Conservation (phyloP, 2,329 filamentous ascomycete species). For the Tolypocladium inflatum region DNA sequence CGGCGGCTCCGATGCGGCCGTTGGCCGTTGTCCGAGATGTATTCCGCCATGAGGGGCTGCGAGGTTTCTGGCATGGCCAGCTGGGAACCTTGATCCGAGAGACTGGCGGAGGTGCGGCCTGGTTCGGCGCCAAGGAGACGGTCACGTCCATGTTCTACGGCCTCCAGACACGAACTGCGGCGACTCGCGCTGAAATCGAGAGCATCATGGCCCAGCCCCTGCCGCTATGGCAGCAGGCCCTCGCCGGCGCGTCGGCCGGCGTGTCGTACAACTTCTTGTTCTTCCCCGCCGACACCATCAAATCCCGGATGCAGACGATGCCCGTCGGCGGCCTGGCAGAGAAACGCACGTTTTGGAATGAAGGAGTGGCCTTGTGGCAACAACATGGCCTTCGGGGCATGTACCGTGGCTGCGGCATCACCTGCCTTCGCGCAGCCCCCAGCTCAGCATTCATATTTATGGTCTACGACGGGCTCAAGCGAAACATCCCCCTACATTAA, state of each 20-base stretch:
- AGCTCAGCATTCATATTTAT: constrained; percentile 99
- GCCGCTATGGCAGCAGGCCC: constrained; percentile 77
- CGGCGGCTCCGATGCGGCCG: constrained; percentile 47
- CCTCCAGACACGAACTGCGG: constrained; percentile 34
- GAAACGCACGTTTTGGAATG: constrained; percentile 60
- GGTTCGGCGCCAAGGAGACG: constrained; percentile 89
- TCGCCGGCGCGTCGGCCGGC: constrained; percentile 79
- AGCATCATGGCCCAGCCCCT: constrained; percentile 42
- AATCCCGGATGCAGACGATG: constrained; percentile 91
- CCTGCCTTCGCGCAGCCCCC: constrained; percentile 75
- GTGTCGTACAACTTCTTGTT: constrained; percentile 96
- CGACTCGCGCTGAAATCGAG: constrained; percentile 29
- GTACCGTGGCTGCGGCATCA: constrained; percentile 93
- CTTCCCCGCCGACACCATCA: constrained; percentile 95
- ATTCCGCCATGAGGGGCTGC: constrained; percentile 71
- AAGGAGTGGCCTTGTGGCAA: constrained; percentile 66
- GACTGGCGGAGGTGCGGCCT: constrained; percentile 84
- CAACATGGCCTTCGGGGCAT: constrained; percentile 75
- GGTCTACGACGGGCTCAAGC: constrained; percentile 80
- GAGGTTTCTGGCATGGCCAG: constrained; percentile 93
- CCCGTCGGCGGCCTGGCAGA: constrained; percentile 49
- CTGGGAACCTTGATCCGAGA: constrained; percentile 89
- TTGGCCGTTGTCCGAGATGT: constrained; percentile 66
- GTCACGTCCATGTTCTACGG: constrained; percentile 61
- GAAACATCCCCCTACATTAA: constrained; percentile 45